Evolutionary conservation across 2,329 filamentous ascomycete genomes (phyloP), one percentile per base, ranked within the genome.

Genomic region (Hymenoscyphus occultus): DNA sequence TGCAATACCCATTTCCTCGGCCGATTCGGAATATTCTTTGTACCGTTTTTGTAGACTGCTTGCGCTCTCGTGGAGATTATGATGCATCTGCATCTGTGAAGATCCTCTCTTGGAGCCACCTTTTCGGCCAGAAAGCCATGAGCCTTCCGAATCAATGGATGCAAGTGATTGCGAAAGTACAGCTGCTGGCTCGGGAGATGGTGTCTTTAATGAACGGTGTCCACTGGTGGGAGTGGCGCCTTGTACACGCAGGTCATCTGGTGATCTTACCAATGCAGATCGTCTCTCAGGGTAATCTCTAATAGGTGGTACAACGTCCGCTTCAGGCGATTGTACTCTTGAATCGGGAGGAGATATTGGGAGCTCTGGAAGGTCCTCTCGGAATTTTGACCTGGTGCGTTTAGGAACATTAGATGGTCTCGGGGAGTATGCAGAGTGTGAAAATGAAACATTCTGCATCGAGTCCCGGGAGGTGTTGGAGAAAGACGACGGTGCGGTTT

Each of bases 91-190:
- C 74, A 86, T 76, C 74, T 81, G 75, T 64, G 81, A 74, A 69
- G 81, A 81, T 39, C 78, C 77, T 69, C 81, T 77, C 72, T 80
- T 81, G 69, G 81, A 83, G 60, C 77, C 78, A 69, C 79, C 64
- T 70, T 78, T 77, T 64, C 89, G 88, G 16, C 94, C 93, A 3
- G 93, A 95, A 56, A 99, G 87, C 95, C 95, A 99, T 0, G 93
- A 97, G 4, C 86, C 95, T 79, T 99, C 95, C 0, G 93, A 97
- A 74, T 97, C 95, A 65, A 98, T 92, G 0, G 93, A 97, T 1
- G 93, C 95, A 19, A 98, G 83, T 0, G 94, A 98, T 76, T 93
- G 90, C 39, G 93, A 92, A 74, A 93, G 78, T 45, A 68, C 84
- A 72, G 61, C 75, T 70, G 61, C 76, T 42, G 79, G 83, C 70